Conservation (phyloP, 1,139 yeast species). For the Geotrichum australiense region DNA sequence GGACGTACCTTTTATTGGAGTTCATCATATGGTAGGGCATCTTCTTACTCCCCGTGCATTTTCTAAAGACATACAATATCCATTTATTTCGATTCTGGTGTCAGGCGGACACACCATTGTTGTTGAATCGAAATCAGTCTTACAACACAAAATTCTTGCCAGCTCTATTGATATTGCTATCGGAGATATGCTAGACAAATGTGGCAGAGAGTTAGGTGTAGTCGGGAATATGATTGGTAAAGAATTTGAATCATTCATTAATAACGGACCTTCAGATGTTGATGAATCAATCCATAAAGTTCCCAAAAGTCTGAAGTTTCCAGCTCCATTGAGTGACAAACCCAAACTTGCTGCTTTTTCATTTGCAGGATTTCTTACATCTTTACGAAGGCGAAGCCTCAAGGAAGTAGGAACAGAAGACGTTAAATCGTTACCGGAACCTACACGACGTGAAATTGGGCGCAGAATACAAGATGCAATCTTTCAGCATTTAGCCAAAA, state of each 20-base stretch:
- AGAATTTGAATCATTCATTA: conserved; percentile 60
- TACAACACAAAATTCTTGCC: conserved; percentile 64
- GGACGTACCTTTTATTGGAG: conserved; percentile 74
- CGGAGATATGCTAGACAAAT: conserved; percentile 90
- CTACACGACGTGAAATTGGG: conserved; percentile 41
- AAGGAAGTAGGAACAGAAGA: conserved; percentile 13
- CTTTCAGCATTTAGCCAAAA: conserved; percentile 63
- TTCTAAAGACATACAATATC: conserved; percentile 39
- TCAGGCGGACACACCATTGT: conserved; percentile 96
- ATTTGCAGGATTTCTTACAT: conserved; percentile 45
- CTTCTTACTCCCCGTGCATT: conserved; percentile 56
- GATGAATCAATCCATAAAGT: conserved; percentile 25
- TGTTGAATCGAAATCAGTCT: conserved; percentile 54
- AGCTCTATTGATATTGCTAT: conserved; percentile 83
- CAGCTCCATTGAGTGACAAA: conserved; percentile 48
- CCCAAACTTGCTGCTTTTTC: conserved; percentile 51
- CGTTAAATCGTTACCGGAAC: conserved; percentile 21
- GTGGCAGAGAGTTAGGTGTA: conserved; percentile 79
- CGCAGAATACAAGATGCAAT: conserved; percentile 56
- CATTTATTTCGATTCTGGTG: conserved; percentile 72
- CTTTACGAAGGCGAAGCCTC: conserved; percentile 20
- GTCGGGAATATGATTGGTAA: conserved; percentile 79
- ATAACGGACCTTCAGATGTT: conserved; percentile 31
- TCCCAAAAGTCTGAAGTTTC: conserved; percentile 37
- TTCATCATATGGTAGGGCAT: conserved; percentile 96